Percentiles rank a stretch among this genome's conserved stretches.
phyloP scores from a whole-genome alignment of 371 early-diverging fungal genomes.

The Syncephalastrum monosporum region DNA sequence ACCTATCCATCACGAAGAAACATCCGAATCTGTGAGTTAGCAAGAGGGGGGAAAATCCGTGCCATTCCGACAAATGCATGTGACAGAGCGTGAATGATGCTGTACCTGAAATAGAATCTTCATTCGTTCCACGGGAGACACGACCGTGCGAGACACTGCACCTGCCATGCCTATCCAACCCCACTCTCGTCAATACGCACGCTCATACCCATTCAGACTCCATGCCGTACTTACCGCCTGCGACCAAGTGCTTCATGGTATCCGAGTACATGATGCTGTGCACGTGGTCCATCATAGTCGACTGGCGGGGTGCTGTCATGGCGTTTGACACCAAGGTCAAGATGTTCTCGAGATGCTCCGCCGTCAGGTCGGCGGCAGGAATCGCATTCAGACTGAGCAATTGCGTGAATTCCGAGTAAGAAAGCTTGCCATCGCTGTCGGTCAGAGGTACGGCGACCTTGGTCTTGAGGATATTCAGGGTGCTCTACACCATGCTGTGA shows the following conservation, averaged over 20 bases:
- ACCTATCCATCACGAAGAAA: constrained; percentile 40
- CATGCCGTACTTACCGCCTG: constrained; percentile 64
- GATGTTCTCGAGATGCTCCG: constrained; percentile 40
- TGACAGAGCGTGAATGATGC: constrained; percentile 1
- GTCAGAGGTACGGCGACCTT: constrained; percentile 11
- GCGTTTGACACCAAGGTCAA: constrained; percentile 27
- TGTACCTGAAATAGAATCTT: constrained; percentile 89
- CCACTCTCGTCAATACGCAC: no score
- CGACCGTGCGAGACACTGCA: constrained; percentile 88
- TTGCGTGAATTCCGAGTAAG: constrained; percentile 34
- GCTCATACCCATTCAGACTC: no score
- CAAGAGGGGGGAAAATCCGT: background rate
- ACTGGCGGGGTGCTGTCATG: constrained; percentile 14
- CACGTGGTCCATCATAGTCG: constrained; percentile 20
- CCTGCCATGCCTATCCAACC: constrained; percentile 64
- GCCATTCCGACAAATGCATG: constrained; percentile 18
- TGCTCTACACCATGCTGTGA: constrained; percentile 9
- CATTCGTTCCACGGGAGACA: constrained; percentile 91
- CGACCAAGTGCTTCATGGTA: constrained; percentile 79
- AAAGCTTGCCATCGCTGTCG: constrained; percentile 12
- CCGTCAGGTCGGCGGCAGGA: constrained; percentile 25
- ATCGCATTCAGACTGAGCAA: constrained; percentile 32
- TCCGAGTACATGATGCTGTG: constrained; percentile 24
- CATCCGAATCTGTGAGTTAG: no score
- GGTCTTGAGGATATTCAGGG: constrained; percentile 15